These are phyloP conservation scores for Chaetomiaceae sp. DNA, from an alignment of 2,329 filamentous ascomycete species.

Conservation along the genomic window DNA sequence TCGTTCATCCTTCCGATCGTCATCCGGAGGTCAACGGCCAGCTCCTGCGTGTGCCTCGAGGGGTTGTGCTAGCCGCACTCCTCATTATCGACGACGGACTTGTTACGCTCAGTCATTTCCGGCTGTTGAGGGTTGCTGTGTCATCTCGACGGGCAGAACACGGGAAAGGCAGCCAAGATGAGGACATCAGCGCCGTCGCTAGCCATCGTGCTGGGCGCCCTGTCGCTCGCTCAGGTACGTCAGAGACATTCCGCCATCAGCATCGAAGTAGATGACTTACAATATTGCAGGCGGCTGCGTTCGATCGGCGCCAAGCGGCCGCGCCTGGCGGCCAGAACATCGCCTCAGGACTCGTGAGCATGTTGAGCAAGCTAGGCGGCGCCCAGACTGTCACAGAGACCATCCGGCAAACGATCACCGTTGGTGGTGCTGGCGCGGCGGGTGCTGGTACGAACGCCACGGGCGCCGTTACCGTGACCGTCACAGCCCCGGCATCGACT, in stretches of 20 bases:
- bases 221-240: constrained; percentile 27
- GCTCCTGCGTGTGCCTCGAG: background rate
- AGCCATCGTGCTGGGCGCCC: constrained; percentile 23
- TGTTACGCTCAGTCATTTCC: constrained; percentile 19
- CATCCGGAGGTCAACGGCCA: background rate
- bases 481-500: constrained; percentile 31
- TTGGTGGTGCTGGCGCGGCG: constrained; percentile 25
- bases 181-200: constrained; percentile 19
- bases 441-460: constrained; percentile 30
- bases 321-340: constrained; percentile 8
- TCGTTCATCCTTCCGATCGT: background rate
- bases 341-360: constrained; percentile 23
- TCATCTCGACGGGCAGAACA: too few species aligned
- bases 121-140: constrained; percentile 1
- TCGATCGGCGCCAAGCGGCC: constrained; percentile 17
- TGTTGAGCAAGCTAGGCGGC: constrained; percentile 11
- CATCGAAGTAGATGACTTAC: constrained; percentile 9
- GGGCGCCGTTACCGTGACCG: constrained; percentile 30
- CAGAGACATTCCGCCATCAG: background rate
- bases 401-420: constrained; percentile 32
- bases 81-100: constrained; percentile 25
- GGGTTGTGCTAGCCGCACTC: constrained; percentile 21
- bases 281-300: constrained; percentile 22
- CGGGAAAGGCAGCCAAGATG: constrained; percentile 21
- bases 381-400: constrained; percentile 29